Base-by-base conservation (phyloP, 441 rosid genomes). In the Adansonia madagascariensis region DNA sequence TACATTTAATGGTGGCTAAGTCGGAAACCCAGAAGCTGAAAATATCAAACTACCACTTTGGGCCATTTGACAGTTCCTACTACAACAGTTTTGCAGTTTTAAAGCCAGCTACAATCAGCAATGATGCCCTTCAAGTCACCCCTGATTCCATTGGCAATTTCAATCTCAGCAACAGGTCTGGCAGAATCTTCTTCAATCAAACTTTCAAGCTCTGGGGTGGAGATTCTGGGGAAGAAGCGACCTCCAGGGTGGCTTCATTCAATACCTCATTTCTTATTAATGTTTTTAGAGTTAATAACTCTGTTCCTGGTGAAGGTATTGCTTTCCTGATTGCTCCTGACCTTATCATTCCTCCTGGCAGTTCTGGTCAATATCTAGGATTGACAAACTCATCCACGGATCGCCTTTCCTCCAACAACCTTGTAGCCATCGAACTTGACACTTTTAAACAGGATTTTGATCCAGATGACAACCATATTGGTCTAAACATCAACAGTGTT, bases 381-480 rank as follows among this genome's bases (percentile, higher is more conserved):
- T 72, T 88, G 77, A 89, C 89, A 15, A 88, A 89, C 80, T 74
- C 83, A 50, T 74, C 88, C 74, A 86, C 85, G 35, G 85, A 88
- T 41, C 84, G 88, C 12, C 49, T 61, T 47, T 6, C 84, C 17
- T 69, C 80, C n/a, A 89, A 89, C 68, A 81, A 76, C 15, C 44
- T 89, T 43, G 78, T 89, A 6, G 89, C 90, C 39, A 60, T 89
- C 11, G 90, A 89, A 77, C 81, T 89, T 15, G 91, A 86, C 71
- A 89, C 93, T 18, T 79, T 75, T 35, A 86, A 83, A 79, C 83
- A 89, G 71, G 82, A 76, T 39, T 85, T 83, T 18, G 90, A 88
- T 64, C 93, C 88, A 0, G 87, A 88, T 6, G 85, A 80, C 39
- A 88, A 89, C 64, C 93, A 89, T 73, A 71, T 88, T 1, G 93